A percentile compares a stretch with the other conserved stretches of the same genome.
Evolutionary conservation across 257 asterid species (phyloP).

Genomic region (Solanum etuberosum): DNA sequence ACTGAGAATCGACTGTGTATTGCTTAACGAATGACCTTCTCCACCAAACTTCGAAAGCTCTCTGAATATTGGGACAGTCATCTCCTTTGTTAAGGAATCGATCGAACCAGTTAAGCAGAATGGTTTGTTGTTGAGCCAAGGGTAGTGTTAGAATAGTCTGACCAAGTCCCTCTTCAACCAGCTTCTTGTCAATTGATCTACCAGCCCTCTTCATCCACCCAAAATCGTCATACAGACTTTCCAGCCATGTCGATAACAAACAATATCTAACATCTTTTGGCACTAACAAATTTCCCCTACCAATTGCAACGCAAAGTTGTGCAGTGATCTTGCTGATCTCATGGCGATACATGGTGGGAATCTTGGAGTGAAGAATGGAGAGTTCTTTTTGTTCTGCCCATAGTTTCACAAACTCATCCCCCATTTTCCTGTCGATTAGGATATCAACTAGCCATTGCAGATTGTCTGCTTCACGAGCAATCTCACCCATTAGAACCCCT

Average conservation of each 20-base stretch:
- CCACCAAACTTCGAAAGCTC: constrained; percentile 95
- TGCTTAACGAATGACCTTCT: constrained; percentile 75
- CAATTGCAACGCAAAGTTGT: constrained; percentile 68
- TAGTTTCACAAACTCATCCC: constrained; percentile 65
- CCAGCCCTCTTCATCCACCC: constrained; percentile 79
- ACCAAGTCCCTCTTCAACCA: constrained; percentile 76
- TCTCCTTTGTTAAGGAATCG: constrained; percentile 77
- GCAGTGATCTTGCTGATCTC: constrained; percentile 89
- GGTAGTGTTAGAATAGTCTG: constrained; percentile 75
- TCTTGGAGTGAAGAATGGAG: constrained; percentile 66
- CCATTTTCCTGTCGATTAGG: constrained; percentile 50
- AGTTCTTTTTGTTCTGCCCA: constrained; percentile 96
- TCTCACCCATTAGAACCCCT: constrained; percentile 69
- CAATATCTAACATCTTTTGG: constrained; percentile 51
- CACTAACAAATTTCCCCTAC: constrained; percentile 61
- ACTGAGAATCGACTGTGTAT: constrained; percentile 33
- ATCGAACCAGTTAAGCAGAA: constrained; percentile 71
- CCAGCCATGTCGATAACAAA: constrained; percentile 80
- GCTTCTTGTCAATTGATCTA: constrained; percentile 55
- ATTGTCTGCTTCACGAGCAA: constrained; percentile 82
- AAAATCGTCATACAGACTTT: constrained; percentile 76
- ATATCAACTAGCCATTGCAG: constrained; percentile 83
- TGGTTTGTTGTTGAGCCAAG: constrained; percentile 53
- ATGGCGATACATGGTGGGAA: constrained; percentile 69
- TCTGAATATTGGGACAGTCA: constrained; percentile 86